Evolutionary conservation across 495 filamentous ascomycete genomes (phyloP).

Genomic region (Penicillium bialowiezense): DNA sequence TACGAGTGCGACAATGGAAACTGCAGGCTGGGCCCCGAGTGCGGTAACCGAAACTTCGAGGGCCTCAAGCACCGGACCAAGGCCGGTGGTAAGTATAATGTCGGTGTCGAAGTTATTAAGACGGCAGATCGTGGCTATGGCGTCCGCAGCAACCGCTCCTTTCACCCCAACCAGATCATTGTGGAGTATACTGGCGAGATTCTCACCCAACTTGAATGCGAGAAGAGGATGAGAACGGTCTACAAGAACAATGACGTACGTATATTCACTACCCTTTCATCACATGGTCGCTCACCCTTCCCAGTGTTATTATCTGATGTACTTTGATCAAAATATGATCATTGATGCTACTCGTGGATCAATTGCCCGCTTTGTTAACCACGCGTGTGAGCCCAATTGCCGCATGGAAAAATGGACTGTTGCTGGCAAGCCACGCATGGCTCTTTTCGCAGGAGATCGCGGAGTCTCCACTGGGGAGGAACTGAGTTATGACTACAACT

Average conservation of each 20-base stretch:
- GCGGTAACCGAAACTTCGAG: slow-evolving; percentile 84
- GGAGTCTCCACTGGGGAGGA: slow-evolving; percentile 93
- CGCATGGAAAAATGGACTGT: slow-evolving; percentile 97
- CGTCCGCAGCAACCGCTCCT: slow-evolving; percentile 83
- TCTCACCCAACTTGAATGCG: slow-evolving; percentile 89
- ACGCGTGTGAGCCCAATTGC: slow-evolving; percentile 97
- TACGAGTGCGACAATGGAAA: slow-evolving; percentile 94
- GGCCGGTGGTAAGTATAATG: slow-evolving; percentile 75
- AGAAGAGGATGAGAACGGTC: slow-evolving; percentile 83
- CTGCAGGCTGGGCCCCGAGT: slow-evolving; percentile 71
- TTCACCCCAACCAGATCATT: slow-evolving; percentile 89
- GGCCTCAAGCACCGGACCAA: slow-evolving; percentile 73
- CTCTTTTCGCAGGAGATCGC: slow-evolving; percentile 85
- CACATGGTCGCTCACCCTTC: slow-evolving; percentile 11
- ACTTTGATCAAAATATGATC: slow-evolving; percentile 97
- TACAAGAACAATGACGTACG: slow-evolving; percentile 90
- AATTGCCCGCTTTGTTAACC: slow-evolving; percentile 96
- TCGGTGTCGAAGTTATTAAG: slow-evolving; percentile 92
- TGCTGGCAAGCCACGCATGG: slow-evolving; percentile 93
- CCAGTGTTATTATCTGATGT: slow-evolving; percentile 96
- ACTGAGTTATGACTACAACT: slow-evolving; percentile 99
- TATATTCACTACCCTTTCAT: slow-evolving; percentile 1
- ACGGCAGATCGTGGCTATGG: slow-evolving; percentile 87
- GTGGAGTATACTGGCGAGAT: slow-evolving; percentile 98
- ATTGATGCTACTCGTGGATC: slow-evolving; percentile 95